Evolutionary conservation across 441 rosid species (phyloP), one percentile per base, ranked within the genome.

Genomic region (Gossypium gossypioides): DNA sequence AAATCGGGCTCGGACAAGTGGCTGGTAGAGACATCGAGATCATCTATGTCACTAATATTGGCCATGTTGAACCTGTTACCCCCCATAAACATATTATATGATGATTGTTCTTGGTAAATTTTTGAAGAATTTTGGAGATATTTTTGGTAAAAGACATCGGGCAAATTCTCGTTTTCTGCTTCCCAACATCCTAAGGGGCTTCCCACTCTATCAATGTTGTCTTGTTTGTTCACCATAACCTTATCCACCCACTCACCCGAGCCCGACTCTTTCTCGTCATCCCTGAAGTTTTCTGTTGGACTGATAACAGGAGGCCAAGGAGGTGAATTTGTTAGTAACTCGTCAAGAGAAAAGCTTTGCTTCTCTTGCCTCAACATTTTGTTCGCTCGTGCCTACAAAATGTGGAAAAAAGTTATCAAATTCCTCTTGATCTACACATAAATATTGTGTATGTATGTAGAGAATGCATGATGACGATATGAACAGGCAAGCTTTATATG

Each of bases 241-340:
- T 95, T 95, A 59, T 95, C 99, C 25, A 89, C 92, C 99, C 99
- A 95, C n/a, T 91, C 95, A 21, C 93, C 88, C 0, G 89, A 84
- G 40, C 91, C 87, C 19, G 76, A 75, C 77, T 88, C 94, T 80
- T 73, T 86, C 56, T 91, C 99, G 5, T 94, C 97, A 19, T 92
- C 97, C 58, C 82, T 68, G 15, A 79, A 81, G 37, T 78, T 88
- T 82, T 85, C 88, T 80, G 76, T 81, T 61, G 92, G 89, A 79
- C 84, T 91, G 59, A 81, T 78, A 59, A 83, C 87, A 2, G 97
- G 97, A 57, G 96, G 97, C 97, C 97, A 95, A 13, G 97, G 92
- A 73, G 97, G 96, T 59, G 99, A 95, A 82, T 89, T 91, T 58
- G 88, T 93, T 72, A 85, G 79, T 37, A 88, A 80, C 77, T 92